phyloP scores from a whole-genome alignment of 768 basidiomycete species.

The Suillus clintonianus region DNA sequence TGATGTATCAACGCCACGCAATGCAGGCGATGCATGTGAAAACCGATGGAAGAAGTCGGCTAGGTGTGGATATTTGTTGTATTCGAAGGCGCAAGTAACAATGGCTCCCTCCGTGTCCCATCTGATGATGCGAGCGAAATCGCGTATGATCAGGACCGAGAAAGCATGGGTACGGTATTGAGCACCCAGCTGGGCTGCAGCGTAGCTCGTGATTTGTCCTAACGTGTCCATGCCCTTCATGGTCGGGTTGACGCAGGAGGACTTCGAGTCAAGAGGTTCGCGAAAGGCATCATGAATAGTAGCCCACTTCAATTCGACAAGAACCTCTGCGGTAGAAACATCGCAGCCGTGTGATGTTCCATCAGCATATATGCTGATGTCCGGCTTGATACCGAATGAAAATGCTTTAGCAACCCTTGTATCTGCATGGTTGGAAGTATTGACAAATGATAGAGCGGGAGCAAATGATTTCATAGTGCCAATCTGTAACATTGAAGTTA shows the following conservation, averaged over 20 bases:
- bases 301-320: not conserved
- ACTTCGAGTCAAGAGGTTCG: not conserved
- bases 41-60: constrained; percentile 27
- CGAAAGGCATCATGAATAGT: not conserved
- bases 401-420: not conserved
- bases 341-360: not conserved
- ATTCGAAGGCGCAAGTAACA: constrained; percentile 20
- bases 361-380: not conserved
- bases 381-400: not conserved
- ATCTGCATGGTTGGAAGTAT: not conserved
- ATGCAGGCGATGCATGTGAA: constrained; percentile 9
- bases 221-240: constrained; percentile 9
- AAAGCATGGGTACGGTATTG: constrained; percentile 19
- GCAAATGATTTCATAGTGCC: not conserved
- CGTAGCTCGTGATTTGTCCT: constrained; percentile 19
- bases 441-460: not conserved
- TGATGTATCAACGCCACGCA: constrained; percentile 26
- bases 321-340: not conserved
- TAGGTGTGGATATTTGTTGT: constrained; percentile 9
- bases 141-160: constrained; percentile 12
- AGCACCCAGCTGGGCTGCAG: constrained; percentile 15
- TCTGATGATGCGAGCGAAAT: constrained; percentile 8
- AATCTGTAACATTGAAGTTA: not conserved
- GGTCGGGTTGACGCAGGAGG: not conserved
- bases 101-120: constrained; percentile 16